Conservation (phyloP, 306 rosid species). For the Phaseolus lunatus region DNA sequence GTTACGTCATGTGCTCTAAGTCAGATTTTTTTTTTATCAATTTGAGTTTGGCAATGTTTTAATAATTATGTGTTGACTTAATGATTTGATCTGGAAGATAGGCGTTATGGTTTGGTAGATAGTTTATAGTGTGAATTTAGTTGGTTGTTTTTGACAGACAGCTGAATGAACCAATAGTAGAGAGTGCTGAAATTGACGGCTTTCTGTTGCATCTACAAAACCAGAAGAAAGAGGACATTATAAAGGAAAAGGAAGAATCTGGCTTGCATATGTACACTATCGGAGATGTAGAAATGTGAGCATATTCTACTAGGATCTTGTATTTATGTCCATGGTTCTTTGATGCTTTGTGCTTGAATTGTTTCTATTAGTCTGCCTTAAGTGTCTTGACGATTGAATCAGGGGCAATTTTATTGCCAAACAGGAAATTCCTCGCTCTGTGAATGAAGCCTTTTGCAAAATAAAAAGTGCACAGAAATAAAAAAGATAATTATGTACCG, state of each 20-base stretch:
- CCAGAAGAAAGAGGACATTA: slow-evolving; percentile 63
- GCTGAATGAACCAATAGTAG: slow-evolving; percentile 61
- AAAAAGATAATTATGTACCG: not conserved
- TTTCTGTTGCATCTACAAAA: slow-evolving; percentile 74
- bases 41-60: not conserved
- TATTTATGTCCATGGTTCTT: slow-evolving; percentile 24
- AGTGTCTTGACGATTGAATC: not conserved
- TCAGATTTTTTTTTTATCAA: not conserved
- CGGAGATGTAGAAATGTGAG: slow-evolving; percentile 88
- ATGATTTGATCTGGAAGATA: not conserved
- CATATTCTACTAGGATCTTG: slow-evolving; percentile 2
- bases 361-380: not conserved
- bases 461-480: not conserved
- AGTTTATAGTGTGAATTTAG: slow-evolving; percentile 16
- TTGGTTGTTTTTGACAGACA: slow-evolving; percentile 60
- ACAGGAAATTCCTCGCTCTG: slow-evolving; percentile 3
- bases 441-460: slow-evolving; percentile 17
- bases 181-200: slow-evolving; percentile 82
- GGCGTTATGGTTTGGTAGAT: slow-evolving; percentile 11
- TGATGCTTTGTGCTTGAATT: slow-evolving; percentile 15
- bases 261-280: slow-evolving; percentile 80
- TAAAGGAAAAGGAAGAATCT: slow-evolving; percentile 70
- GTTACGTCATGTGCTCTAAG: not conserved
- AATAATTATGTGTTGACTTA: not conserved
- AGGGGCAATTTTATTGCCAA: not conserved